Percentiles rank a stretch among this genome's conserved stretches.
Conservation (phyloP, 257 asterid genomes). For the Misopates orontium region DNA sequence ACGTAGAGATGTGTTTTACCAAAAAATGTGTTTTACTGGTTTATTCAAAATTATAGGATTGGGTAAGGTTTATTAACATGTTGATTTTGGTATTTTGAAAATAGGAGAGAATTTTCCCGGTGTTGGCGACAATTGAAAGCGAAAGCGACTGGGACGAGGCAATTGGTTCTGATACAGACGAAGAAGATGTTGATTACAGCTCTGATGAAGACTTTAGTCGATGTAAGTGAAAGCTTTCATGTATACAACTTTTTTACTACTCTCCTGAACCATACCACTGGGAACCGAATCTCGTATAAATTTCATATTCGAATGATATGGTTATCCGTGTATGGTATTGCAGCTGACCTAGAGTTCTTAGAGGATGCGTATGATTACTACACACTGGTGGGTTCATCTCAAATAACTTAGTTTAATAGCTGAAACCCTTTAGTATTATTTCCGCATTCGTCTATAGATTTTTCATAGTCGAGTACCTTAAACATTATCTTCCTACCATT, state of each 20-base stretch:
- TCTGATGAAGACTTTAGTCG: constrained; percentile 38
- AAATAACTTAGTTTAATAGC: too few species aligned
- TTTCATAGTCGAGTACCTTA: not conserved
- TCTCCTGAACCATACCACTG: not conserved
- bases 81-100: not conserved
- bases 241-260: not conserved
- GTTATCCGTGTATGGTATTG: not conserved
- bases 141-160: constrained; percentile 35
- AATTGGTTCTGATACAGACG: constrained; percentile 26
- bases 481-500: not conserved
- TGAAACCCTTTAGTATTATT: not conserved
- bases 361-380: constrained; percentile 34
- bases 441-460: not conserved
- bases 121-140: constrained; percentile 35
- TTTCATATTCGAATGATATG: not conserved
- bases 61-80: not conserved
- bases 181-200: constrained; percentile 33
- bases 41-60: too few species aligned
- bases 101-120: constrained; percentile 41
- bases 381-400: constrained; percentile 1
- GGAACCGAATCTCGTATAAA: not conserved
- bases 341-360: constrained; percentile 40
- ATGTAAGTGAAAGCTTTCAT: constrained; percentile 31
- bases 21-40: too few species aligned
- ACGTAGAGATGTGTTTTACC: too few species aligned